A percentile compares a stretch with the other conserved stretches of the same genome.
phyloP scores from a whole-genome alignment of 345 rosid genomes.

The Combretum micranthum region DNA sequence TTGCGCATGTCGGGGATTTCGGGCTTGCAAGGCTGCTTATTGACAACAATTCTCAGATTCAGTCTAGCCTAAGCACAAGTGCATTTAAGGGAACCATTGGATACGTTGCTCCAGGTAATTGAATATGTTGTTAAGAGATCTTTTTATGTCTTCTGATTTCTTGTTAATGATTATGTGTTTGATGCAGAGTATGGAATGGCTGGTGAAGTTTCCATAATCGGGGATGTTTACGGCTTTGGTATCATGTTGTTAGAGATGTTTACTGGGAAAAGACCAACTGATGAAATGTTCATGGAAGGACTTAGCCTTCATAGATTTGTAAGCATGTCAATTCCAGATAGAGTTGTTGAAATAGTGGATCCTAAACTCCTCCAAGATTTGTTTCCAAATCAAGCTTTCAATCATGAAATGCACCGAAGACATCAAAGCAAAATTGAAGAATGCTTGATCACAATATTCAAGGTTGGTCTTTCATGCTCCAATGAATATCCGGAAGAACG shows the following conservation, averaged over 20 bases:
- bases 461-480: constrained; percentile 14
- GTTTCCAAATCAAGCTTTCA: not conserved
- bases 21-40: constrained; percentile 22
- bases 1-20: constrained; percentile 22
- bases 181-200: constrained; percentile 20
- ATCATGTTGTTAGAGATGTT: constrained; percentile 28
- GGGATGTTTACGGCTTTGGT: constrained; percentile 35
- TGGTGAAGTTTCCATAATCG: constrained; percentile 19
- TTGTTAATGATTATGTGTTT: not conserved
- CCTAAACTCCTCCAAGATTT: constrained; percentile 12
- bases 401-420: not conserved
- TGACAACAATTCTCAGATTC: constrained; percentile 7
- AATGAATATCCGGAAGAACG: constrained; percentile 13
- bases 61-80: constrained; percentile 9
- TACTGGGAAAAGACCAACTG: constrained; percentile 21
- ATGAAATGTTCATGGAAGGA: constrained; percentile 21
- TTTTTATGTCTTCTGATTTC: not conserved
- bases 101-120: constrained; percentile 19
- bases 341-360: constrained; percentile 9
- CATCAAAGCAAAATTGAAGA: constrained; percentile 10
- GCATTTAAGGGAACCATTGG: constrained; percentile 23
- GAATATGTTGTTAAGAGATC: not conserved
- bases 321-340: constrained; percentile 13
- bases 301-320: constrained; percentile 22
- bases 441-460: constrained; percentile 6